Base-by-base conservation (phyloP, 176 grass and related monocot species). In the Phyllostachys edulis region DNA sequence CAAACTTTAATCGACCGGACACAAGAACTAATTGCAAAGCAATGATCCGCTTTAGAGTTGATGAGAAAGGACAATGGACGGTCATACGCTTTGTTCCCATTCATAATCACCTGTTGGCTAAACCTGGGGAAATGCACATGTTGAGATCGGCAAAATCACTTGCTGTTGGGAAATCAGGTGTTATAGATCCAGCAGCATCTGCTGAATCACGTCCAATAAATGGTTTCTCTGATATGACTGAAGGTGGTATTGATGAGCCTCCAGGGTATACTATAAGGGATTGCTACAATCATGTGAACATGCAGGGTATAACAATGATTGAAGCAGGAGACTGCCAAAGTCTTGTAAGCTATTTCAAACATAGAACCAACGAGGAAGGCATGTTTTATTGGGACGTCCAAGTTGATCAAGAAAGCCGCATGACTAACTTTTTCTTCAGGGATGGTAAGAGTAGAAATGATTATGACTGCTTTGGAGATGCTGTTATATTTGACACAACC, bases 21-120 rank as follows among this genome's bases (percentile, higher is more conserved):
- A 93, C 91, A 49, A 88, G 94, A 71, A 96, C 94, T 47, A 93
- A 93, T 41, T 96, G 94, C 88, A 96, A 96, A 81, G 94, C 94
- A 42, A 96, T 96, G 94, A 90, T 96, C 21, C 90, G 94, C 45
- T 96, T 93, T 68, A 88, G 88, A 40, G 94, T 96, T 65, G 94
- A 96, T 40, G 91, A 93, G 84, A 82, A 93, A 76, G 89, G 91
- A 6, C 72, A 76, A 81, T 96, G 94, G 94, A 91, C 87, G 15
- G 94, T 96, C 23, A 92, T 93, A 66, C 88, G 91, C 79, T 96
- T 96, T 79, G 86, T 91, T 75, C 88, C 91, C 12, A 61, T 83
- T 47, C 94, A 96, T 89, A 96, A 96, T 84, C 94, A 96, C 68
- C 88, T 91, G 77, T 82, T 96, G 84, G 94, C 94, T 2, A 96